Conservation (phyloP, 139 green algal species). For the Limnomonas spitsbergensis region DNA sequence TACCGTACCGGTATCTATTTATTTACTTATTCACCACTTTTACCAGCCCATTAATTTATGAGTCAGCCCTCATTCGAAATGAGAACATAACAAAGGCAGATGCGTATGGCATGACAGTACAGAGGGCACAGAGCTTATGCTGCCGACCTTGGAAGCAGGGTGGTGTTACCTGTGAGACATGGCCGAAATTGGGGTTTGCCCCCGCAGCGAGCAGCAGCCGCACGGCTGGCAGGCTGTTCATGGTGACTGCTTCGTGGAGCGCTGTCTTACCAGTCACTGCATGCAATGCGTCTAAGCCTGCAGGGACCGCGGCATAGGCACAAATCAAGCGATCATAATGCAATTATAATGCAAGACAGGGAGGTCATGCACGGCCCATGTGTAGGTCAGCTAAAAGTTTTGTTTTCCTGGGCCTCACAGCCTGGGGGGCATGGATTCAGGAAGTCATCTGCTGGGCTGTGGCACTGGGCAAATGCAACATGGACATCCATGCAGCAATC, state of each 20-base stretch:
- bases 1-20: no score
- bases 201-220: constrained; percentile 38
- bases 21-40: no score
- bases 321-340: not conserved
- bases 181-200: constrained; percentile 41
- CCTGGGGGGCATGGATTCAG: not conserved
- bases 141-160: not conserved
- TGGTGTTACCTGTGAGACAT: constrained; percentile 24
- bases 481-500: not conserved
- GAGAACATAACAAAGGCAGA: no score
- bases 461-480: not conserved
- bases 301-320: no score
- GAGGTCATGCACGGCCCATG: not conserved
- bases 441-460: not conserved
- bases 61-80: no score
- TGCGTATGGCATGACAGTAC: no score
- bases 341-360: not conserved
- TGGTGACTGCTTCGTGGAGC: constrained; percentile 48
- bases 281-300: constrained; percentile 40
- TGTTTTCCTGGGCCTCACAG: not conserved
- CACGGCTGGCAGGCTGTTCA: constrained; percentile 39
- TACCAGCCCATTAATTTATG: no score
- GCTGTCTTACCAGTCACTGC: constrained; percentile 34
- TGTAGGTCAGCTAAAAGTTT: not conserved
- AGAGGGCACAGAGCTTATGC: no score